A percentile compares a stretch with the other conserved stretches of the same genome.
phyloP scores from a whole-genome alignment of 208 protist species.

The Acanthamoeba lenticulata region DNA sequence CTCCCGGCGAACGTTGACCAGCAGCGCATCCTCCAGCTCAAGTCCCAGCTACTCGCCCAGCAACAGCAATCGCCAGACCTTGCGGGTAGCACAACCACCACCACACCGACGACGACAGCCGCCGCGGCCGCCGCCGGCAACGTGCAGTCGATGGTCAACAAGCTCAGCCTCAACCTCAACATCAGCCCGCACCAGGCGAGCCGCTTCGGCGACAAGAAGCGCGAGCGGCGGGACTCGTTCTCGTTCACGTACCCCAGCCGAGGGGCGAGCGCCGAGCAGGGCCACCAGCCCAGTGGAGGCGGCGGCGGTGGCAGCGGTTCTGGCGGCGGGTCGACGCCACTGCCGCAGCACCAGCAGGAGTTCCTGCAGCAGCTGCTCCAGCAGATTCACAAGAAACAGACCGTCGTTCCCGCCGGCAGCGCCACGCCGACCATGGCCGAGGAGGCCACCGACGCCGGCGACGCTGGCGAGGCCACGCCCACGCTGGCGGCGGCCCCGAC shows the following conservation, averaged over 20 bases:
- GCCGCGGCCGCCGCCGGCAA: not conserved
- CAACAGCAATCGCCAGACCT: not conserved
- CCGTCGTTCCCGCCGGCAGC: not conserved
- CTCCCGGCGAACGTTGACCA: not conserved
- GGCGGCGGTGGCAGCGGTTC: too few species aligned
- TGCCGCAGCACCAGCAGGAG: constrained; percentile 44
- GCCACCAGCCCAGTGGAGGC: too few species aligned
- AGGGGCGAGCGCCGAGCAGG: not conserved
- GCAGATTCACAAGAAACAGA: constrained; percentile 41
- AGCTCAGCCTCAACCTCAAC: constrained; percentile 33
- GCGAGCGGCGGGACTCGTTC: constrained; percentile 41
- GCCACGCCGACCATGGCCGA: not conserved
- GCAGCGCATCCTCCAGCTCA: constrained; percentile 9
- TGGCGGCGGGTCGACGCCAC: too few species aligned
- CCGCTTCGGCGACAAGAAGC: constrained; percentile 49
- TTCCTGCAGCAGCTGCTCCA: constrained; percentile 38
- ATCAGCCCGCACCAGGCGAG: not conserved
- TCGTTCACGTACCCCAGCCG: not conserved
- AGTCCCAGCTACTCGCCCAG: not conserved
- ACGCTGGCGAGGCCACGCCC: not conserved
- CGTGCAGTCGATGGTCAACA: not conserved
- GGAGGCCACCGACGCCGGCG: not conserved
- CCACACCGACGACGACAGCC: not conserved
- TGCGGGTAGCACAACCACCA: not conserved
- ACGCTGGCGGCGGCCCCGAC: not conserved